phyloP scores from a whole-genome alignment of 2,329 filamentous ascomycete species.

The Hymenoscyphus infarciens region DNA sequence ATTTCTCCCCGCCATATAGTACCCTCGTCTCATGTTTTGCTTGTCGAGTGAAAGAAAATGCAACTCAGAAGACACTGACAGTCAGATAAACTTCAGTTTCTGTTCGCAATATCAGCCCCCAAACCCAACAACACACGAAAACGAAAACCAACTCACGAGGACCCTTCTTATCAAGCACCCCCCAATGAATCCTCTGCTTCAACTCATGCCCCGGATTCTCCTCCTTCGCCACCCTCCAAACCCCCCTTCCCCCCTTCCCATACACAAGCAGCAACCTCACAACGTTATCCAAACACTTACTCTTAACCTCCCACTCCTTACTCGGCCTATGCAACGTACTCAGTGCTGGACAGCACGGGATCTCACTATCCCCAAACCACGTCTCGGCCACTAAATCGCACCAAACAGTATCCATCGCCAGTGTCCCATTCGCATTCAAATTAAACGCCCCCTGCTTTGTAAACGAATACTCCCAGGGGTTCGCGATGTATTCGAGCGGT shows the following conservation, averaged over 20 bases:
- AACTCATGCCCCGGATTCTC: not conserved
- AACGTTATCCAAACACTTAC: not conserved
- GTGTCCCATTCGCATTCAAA: not conserved
- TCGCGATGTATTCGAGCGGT: not conserved
- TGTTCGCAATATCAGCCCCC: no score
- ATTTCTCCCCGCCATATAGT: no score
- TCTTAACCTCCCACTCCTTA: not conserved
- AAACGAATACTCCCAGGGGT: not conserved
- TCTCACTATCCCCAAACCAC: not conserved
- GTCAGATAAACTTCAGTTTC: no score
- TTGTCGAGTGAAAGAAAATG: no score
- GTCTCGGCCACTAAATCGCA: not conserved
- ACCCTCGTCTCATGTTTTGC: no score
- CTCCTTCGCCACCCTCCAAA: not conserved
- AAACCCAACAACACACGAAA: no score
- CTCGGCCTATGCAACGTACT: not conserved
- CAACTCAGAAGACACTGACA: no score
- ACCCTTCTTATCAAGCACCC: not conserved
- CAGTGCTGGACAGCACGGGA: not conserved
- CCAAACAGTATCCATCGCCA: not conserved
- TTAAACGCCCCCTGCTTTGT: not conserved
- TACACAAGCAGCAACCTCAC: not conserved
- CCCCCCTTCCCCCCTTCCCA: not conserved
- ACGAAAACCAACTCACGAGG: not conserved
- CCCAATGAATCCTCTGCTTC: conserved; percentile 5